Percentiles rank a stretch among this genome's conserved stretches.
phyloP scores from a whole-genome alignment of 2,329 filamentous ascomycete species.

The Aspergillus sojae region DNA sequence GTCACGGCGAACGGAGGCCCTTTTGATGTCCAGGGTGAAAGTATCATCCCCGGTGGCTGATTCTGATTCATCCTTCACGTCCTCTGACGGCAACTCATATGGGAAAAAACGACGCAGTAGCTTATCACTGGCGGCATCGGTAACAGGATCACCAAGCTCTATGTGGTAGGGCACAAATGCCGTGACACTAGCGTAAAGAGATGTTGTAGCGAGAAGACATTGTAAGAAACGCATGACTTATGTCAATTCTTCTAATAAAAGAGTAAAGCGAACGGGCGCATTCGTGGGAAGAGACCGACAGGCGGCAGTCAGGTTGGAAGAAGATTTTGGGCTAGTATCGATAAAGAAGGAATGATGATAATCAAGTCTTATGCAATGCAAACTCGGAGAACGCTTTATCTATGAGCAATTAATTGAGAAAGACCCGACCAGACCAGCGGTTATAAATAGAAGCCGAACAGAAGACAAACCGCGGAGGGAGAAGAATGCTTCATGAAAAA shows the following conservation, averaged over 20 bases:
- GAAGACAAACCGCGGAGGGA: background rate
- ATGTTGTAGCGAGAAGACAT: slow-evolving; percentile 36
- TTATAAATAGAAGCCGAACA: slow-evolving; percentile 2
- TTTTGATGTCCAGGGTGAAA: slow-evolving; percentile 42
- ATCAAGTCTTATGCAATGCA: background rate
- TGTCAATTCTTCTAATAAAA: slow-evolving; percentile 12
- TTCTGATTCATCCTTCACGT: slow-evolving; percentile 23
- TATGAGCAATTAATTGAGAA: background rate
- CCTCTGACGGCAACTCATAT: slow-evolving; percentile 23
- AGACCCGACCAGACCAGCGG: background rate
- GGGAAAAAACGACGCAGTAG: slow-evolving; percentile 39
- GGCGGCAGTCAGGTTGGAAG: background rate
- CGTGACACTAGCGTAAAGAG: slow-evolving; percentile 37
- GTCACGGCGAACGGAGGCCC: slow-evolving; percentile 44
- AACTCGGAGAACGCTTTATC: too few species aligned
- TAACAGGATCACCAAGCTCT: slow-evolving; percentile 21
- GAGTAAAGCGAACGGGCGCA: slow-evolving; percentile 4
- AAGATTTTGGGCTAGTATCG: background rate
- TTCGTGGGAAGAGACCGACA: slow-evolving; percentile 5
- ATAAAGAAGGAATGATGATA: background rate
- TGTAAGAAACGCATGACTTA: slow-evolving; percentile 41
- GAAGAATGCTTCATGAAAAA: background rate
- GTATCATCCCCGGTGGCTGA: slow-evolving; percentile 19
- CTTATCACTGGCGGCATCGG: slow-evolving; percentile 20
- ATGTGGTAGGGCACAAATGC: slow-evolving; percentile 49